Evolutionary conservation across 129 eudicot species (phyloP), one percentile per base, ranked within the genome.

Genomic region (Chrysanthemum lavandulifolium): DNA sequence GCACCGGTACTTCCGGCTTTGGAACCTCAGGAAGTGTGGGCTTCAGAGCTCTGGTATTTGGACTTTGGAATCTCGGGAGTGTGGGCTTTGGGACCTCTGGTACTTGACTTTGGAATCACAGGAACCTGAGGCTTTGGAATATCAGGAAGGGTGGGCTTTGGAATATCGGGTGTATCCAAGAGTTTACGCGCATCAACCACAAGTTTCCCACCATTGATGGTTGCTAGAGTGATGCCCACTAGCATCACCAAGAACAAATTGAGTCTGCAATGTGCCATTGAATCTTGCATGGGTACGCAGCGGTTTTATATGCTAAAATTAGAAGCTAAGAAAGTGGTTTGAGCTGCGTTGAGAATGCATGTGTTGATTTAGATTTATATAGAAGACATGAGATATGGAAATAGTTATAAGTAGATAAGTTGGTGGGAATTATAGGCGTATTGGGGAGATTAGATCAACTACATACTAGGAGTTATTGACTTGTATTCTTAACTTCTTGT

Each of bases 141-240:
- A 6, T 27, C 23, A 12, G 68, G 63, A 11, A 68, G 10, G 51
- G 15, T 27, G 13, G 63, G 64, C 69, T 73, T 62, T 27, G 69
- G 67, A 54, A 76, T 15, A 7, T 59, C 57, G 29, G 79, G 73
- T 3, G 67, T 48, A 48, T 78, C 81, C 65, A 61, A 52, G 13
- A 69, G 72, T 1, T 40, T 52, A 25, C 76, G 76, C 10, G 76
- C 72, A 57, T 78, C 72, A 5, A 36, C 51, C 27, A 68, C 19
- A 1, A 25, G 12, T 2, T 21, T 68, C 12, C 69, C 69, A n/a
- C 69, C 56, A 54, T 14, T 12, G 5, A 69, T 21, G 52, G 76
- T 49, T 62, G 60, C 64, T 70, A 78, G 71, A n/a, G 51, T 40
- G 67, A 78, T 31, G 4, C 59, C 43, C 14, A 61, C 65, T 13